These are phyloP conservation scores for Mangifera indica DNA, from an alignment of 345 rosid genomes.

Conservation along the genomic window DNA sequence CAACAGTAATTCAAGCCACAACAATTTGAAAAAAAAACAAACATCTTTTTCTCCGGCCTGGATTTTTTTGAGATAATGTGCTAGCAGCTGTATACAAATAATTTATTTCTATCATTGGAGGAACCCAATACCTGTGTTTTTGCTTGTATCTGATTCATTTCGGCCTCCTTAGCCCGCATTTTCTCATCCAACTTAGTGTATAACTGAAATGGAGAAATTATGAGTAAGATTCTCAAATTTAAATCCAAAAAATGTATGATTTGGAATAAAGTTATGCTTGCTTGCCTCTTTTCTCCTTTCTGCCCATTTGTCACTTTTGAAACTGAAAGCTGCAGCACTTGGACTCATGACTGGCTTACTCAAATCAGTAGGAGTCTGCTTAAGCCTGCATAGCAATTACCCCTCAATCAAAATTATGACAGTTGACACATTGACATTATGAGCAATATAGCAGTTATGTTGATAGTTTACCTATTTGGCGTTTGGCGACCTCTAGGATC, in stretches of 20 bases:
- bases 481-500: conserved; percentile 40
- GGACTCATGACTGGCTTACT: conserved; percentile 46
- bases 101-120: neutral
- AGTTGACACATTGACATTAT: neutral
- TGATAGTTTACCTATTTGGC: conserved; percentile 43
- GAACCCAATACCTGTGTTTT: conserved; percentile 54
- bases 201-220: conserved; percentile 40
- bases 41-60: too few relatives aligned
- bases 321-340: conserved; percentile 41
- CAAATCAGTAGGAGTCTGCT: conserved; percentile 31
- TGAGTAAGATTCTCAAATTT: conserved; percentile 6
- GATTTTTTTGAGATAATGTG: conserved; percentile 9
- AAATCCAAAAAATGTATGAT: neutral
- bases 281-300: conserved; percentile 81
- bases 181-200: conserved; percentile 72
- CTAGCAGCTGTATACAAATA: neutral
- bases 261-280: conserved; percentile 11
- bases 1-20: conserved; percentile 13
- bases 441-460: conserved; percentile 8
- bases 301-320: conserved; percentile 70
- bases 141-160: conserved; percentile 62
- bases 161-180: conserved; percentile 66
- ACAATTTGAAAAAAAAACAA: neutral
- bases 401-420: conserved; percentile 14
- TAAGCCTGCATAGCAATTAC: conserved; percentile 38